Evolutionary conservation across 2,329 filamentous ascomycete genomes (phyloP), one percentile per base, ranked within the genome.

Genomic region (Pseudonectria buxi): DNA sequence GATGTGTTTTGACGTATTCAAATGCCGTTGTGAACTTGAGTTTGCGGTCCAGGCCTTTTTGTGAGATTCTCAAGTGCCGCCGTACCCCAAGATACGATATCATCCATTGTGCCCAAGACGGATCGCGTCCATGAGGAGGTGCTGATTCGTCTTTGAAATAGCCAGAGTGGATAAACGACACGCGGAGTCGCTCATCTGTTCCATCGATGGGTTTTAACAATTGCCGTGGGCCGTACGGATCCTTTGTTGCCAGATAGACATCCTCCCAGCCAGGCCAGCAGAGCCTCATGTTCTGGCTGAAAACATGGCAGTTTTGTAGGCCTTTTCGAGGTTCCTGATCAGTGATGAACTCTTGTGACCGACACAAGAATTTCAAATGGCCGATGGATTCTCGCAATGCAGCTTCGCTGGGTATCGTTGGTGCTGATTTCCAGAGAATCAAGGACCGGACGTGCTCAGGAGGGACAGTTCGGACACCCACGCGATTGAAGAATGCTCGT

Each of bases 61-160:
- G 15, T 2, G 26, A 26, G 2, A 49, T 33, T 11, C 15, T 18
- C 1, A 49, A 18, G 14, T 40, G 18, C 3, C 35, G 35, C 4
- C 36, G 33, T 3, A 52, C 6, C 10, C n/a, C 25, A 3, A 45
- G 22, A 5, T 39, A 33, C 1, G 22, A 0, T 14, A 41, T 24
- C 12, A 52, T n/a, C 49, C 49, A 52, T 4, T 38, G 25, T 2
- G 26, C 14, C 47, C 49, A 52, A 2, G 32, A 14, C 24, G 35
- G 28, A 6, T 4, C n/a, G 14, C 22, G 28, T 0, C 35, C 40
- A 6, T 29, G 5, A 5, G 49, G 47, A 0, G 31, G 41, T 9
- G 6, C 9, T 1, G 47, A 45, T 2, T 22, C 25, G 3, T 41
- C 22, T 4, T 30, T 4, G 7, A 44, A 24, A 25, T 52, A 52